A percentile compares a stretch with the other conserved stretches of the same genome.
Evolutionary conservation across 2,329 filamentous ascomycete genomes (phyloP).

Genomic region (Podosphaera leucotricha): DNA sequence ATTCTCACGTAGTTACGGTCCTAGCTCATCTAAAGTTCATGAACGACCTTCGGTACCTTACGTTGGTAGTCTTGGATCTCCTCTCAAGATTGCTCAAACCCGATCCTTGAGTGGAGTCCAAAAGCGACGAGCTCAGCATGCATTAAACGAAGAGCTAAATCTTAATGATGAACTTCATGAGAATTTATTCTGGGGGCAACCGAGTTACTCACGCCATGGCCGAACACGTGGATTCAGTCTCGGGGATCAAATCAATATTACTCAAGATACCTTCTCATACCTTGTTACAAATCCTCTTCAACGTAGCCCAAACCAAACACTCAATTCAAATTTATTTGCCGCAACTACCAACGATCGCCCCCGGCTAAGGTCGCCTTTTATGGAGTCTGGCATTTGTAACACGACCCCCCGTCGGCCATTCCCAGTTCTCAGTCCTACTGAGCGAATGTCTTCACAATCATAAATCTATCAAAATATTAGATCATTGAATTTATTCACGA

Average conservation of each 20-base stretch:
- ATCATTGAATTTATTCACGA: constrained; percentile 16
- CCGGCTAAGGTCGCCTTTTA: constrained; percentile 36
- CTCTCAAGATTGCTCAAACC: constrained; percentile 10
- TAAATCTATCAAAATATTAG: constrained; percentile 23
- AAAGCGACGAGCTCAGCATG: constrained; percentile 13
- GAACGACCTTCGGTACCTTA: constrained; percentile 4
- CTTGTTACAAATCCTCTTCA: constrained; percentile 3
- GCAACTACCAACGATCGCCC: constrained; percentile 11
- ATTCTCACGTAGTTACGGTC: constrained; percentile 37
- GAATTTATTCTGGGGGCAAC: constrained; percentile 2
- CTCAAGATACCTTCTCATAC: constrained; percentile 7
- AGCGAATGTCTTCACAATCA: constrained; percentile 25
- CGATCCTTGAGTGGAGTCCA: constrained; percentile 12
- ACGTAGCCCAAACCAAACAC: constrained; percentile 3
- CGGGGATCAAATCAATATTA: constrained; percentile 12
- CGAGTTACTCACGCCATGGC: constrained; percentile 9
- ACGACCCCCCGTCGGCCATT: constrained; percentile 36
- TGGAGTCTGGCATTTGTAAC: constrained; percentile 25
- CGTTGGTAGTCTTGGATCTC: constrained; percentile 10
- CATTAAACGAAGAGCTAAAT: constrained; percentile 11
- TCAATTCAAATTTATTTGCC: constrained; percentile 15
- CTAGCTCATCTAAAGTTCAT: constrained; percentile 26
- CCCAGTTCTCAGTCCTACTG: constrained; percentile 14
- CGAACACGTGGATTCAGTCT: constrained; percentile 15
- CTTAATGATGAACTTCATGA: constrained; percentile 4